These are phyloP conservation scores for Botrytis deweyae DNA, from an alignment of 2,329 filamentous ascomycete species.

Conservation along the genomic window DNA sequence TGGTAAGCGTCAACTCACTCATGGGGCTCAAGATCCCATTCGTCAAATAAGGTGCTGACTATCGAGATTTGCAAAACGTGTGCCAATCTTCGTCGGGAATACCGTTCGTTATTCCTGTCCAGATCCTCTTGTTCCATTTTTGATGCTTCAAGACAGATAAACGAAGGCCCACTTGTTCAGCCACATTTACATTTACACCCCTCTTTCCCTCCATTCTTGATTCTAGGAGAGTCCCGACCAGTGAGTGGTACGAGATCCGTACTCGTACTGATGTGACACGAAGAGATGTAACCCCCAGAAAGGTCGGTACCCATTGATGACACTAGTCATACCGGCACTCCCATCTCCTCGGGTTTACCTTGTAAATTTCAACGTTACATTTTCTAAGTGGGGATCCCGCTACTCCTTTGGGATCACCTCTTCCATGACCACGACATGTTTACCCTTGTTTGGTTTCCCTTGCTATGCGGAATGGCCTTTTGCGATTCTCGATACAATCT, in stretches of 20 bases:
- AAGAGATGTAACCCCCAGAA: not conserved
- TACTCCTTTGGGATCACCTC: not conserved
- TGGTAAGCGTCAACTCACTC: not conserved
- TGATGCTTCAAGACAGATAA: not conserved
- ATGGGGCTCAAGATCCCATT: not conserved
- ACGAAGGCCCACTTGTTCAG: not conserved
- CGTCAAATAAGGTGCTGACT: constrained; percentile 10
- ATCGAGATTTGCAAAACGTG: not conserved
- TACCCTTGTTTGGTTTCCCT: not conserved
- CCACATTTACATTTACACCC: not conserved
- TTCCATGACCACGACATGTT: not conserved
- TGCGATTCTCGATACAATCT: not conserved
- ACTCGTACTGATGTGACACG: not conserved
- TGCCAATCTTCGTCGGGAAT: not conserved
- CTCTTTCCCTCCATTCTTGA: not conserved
- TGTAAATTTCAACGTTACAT: not conserved
- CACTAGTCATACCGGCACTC: not conserved
- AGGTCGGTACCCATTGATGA: not conserved
- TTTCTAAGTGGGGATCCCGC: constrained; percentile 7
- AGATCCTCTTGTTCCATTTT: not conserved
- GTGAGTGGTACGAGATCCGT: not conserved
- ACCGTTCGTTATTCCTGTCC: constrained; percentile 1
- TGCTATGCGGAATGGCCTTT: not conserved
- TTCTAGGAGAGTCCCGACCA: not conserved
- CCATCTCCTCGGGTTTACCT: not conserved